Evolutionary conservation across 2,329 filamentous ascomycete genomes (phyloP), one percentile per base, ranked within the genome.

Genomic region (Fusarium burgessii): DNA sequence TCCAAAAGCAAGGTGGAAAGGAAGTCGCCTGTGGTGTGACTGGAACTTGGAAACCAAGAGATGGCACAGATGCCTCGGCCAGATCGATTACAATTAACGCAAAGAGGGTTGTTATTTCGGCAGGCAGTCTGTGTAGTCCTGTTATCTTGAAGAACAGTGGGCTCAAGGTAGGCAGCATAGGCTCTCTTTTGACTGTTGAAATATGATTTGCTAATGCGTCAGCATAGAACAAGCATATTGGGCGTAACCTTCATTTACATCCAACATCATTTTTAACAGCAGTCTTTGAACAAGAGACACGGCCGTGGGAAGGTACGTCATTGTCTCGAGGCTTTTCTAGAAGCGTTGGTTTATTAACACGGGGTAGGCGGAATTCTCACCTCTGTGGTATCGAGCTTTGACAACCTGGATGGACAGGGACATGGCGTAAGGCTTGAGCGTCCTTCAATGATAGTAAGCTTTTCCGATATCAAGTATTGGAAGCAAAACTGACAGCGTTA

Each of bases 401-500:
- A 58, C 7, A 35, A 58, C 3, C 3, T 58, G 0, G 56, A 58
- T 3, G 46, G 56, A n/a, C 1, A 27, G 42, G 56, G 56, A 3
- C 56, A 58, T 7, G 56, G 56, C 1, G 56, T 58, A 1, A 58
- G 36, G 1, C 56, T 58, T 4, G 56, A 58, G 35, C 56, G 56
- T 23, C 35, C 56, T 2, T n/a, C 46, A 8, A 58, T 58, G 56
- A 3, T 58, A 13, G 56, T 35, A 54, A 2, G 56, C 27, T 2
- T 41, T 12, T 1, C 2, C 5, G 15, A 15, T n/a, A 1, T 15
- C 2, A 1, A 18, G 20, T 1, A 1, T n/a, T 1, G 0, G 4
- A 49, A 49, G 2, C 2, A 18, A 23, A 27, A 3, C 14, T 58
- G 8, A 58, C 29, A 3, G 7, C 13, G 7, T 18, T 0, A 58